Evolutionary conservation across 2,329 filamentous ascomycete species (phyloP), one percentile per base, ranked within the genome.

Genomic region (Mollisiaceae sp.): DNA sequence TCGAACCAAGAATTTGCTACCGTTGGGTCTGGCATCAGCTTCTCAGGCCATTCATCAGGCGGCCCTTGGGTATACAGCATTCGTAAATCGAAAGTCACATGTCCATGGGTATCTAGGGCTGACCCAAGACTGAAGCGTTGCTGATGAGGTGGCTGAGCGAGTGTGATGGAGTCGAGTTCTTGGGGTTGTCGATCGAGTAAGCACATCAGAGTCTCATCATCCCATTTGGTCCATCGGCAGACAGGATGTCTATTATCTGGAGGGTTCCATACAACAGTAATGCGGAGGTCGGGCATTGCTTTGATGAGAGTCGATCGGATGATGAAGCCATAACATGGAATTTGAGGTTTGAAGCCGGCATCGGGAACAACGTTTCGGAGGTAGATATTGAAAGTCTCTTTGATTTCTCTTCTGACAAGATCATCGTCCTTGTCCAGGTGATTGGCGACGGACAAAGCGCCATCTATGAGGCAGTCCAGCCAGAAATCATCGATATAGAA

Each of bases 401-500:
- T 77, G 59, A 79, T 77, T 14, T 64, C 63, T 2, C 43, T 41
- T 6, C 77, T 74, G 45, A 78, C 76, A 4, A 27, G 22, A 32
- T 70, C 68, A 32, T 73, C 54, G n/a, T 77, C 73, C 0, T 55
- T 60, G 3, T 72, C 73, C 0, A 75, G 41, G 60, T 82, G 78
- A 68, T 82, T 82, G 0, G 69, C 81, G 1, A 80, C 60, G 12
- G 73, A 77, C 0, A 83, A 71, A 0, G 78, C 81, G 0, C 82
- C 82, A 63, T 83, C 82, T 1, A 83, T 64, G 4, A 83, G 59
- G 8, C 75, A 76, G 54, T 81, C 78, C 0, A 79, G 67, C 82
- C 82, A 84, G 60, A 76, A 76, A 0, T 63, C 27, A 60, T 84
- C 82, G 12, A 84, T 79, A 41, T 75, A 64, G 72, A 84, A 84